These are phyloP conservation scores for Mycena polygramma DNA, from an alignment of 768 basidiomycete species.

Conservation along the genomic window DNA sequence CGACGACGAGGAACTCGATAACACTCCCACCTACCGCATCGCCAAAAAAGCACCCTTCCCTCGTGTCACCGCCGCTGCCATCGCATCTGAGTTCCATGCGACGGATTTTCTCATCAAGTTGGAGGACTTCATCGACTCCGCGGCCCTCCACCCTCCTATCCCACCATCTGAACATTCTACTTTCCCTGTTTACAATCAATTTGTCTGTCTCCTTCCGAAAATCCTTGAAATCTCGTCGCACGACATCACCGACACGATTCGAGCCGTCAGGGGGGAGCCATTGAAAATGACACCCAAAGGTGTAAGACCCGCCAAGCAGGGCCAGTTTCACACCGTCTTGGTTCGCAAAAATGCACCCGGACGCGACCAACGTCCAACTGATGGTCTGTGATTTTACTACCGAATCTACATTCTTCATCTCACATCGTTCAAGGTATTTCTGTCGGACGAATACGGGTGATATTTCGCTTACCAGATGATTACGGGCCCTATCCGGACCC, in stretches of 20 bases:
- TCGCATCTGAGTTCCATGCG: neutral
- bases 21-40: neutral
- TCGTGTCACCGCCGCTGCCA: neutral
- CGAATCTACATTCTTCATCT: too few species aligned
- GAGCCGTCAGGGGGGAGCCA: neutral
- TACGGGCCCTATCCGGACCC: too few species aligned
- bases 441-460: too few species aligned
- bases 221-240: neutral
- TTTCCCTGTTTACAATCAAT: neutral
- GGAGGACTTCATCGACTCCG: neutral
- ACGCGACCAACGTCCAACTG: too few species aligned
- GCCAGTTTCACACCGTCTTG: too few species aligned
- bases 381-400: too few species aligned
- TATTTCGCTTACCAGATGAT: too few species aligned
- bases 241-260: neutral
- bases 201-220: neutral
- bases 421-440: too few species aligned
- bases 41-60: conserved; percentile 6
- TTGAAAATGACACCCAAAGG: neutral
- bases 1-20: neutral
- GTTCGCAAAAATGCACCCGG: too few species aligned
- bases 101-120: neutral
- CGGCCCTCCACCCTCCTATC: neutral
- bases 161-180: neutral
- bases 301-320: neutral